phyloP scores from a whole-genome alignment of 805 yeast genomes.

The Torulaspora maleeae region DNA sequence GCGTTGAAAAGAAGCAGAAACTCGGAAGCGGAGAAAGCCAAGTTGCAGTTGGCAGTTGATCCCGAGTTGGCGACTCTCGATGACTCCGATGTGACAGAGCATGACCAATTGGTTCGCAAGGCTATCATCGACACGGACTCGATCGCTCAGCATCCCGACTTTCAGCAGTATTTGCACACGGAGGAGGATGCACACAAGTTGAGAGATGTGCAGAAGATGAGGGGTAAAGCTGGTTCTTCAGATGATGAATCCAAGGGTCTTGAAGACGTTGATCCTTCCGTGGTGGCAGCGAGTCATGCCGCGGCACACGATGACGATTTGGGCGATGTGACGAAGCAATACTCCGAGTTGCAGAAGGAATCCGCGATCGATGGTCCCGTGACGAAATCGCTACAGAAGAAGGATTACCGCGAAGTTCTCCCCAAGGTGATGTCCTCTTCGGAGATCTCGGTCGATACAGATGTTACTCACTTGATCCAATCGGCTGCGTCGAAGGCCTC shows the following conservation, averaged over 20 bases:
- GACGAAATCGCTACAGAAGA: conserved; percentile 10
- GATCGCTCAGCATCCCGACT: conserved; percentile 45
- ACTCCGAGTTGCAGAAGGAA: conserved; percentile 18
- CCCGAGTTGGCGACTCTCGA: conserved; percentile 54
- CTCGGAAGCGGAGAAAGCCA: conserved; percentile 16
- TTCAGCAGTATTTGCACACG: conserved; percentile 35
- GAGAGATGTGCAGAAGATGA: conserved; percentile 8
- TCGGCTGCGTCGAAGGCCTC: conserved; percentile 45
- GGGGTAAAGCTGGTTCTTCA: conserved; percentile 8
- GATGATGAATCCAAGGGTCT: conserved; percentile 10
- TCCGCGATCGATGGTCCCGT: conserved; percentile 13
- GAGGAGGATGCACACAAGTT: conserved; percentile 24
- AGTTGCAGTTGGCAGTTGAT: conserved; percentile 43
- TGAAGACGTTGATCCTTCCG: conserved; percentile 10
- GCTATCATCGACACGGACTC: conserved; percentile 67
- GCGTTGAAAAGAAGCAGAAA: conserved; percentile 19
- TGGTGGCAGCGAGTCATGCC: conserved; percentile 7
- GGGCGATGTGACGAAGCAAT: conserved; percentile 14
- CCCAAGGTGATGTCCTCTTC: conserved; percentile 25
- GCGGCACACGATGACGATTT: conserved; percentile 15
- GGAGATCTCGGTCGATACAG: conserved; percentile 22
- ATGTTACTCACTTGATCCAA: conserved; percentile 40
- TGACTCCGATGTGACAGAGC: conserved; percentile 42
- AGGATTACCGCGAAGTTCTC: conserved; percentile 24
- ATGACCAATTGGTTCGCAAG: conserved; percentile 63